These are phyloP conservation scores for Suillus cothurnatus DNA, from an alignment of 768 basidiomycete species.

Conservation along the genomic window DNA sequence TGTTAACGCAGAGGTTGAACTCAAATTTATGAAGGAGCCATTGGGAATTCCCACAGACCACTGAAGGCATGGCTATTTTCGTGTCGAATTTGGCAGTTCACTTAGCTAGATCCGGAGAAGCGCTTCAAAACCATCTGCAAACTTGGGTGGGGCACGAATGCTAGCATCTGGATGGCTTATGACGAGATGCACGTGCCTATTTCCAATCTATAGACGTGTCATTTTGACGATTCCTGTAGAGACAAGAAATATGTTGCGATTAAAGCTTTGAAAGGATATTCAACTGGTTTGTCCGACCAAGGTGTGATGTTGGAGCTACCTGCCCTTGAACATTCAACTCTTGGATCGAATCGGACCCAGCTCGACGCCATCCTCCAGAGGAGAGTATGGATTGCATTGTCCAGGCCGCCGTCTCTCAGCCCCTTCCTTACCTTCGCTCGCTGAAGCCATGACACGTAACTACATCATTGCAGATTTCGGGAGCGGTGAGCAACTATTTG, in stretches of 20 bases:
- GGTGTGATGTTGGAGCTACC: neutral
- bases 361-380: neutral
- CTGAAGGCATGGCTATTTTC: slow-evolving; percentile 1
- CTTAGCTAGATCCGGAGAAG: neutral
- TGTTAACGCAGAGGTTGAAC: neutral
- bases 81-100: neutral
- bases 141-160: neutral
- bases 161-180: neutral
- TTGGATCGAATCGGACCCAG: neutral
- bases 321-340: neutral
- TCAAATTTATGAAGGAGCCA: neutral
- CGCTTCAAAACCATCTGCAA: neutral
- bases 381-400: neutral
- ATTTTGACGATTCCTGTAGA: too few relatives aligned
- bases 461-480: neutral
- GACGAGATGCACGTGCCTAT: neutral
- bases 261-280: neutral
- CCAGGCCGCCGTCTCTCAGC: neutral
- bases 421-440: neutral
- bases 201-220: too few relatives aligned
- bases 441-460: neutral
- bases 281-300: neutral
- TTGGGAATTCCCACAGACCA: neutral
- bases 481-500: neutral
- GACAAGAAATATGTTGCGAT: neutral